Evolutionary conservation across 768 basidiomycete genomes (phyloP).

Genomic region (Suillus hirtellus): DNA sequence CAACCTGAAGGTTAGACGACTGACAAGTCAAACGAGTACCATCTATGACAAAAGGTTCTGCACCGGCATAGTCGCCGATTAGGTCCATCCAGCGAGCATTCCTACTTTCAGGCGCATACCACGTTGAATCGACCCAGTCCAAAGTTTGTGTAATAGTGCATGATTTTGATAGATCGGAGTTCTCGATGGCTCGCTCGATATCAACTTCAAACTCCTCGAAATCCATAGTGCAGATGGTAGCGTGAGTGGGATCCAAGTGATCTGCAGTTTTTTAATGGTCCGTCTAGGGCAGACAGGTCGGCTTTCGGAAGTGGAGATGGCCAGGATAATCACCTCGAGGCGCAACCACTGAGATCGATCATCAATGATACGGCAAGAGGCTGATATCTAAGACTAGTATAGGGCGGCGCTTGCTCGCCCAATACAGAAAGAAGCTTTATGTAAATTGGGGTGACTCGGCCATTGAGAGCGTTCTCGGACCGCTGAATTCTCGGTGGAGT

Average conservation of each 20-base stretch:
- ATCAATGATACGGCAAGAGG: neutral
- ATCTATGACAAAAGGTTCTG: conserved; percentile 64
- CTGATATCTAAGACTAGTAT: neutral
- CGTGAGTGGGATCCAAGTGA: neutral
- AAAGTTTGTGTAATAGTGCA: conserved; percentile 27
- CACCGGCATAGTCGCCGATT: conserved; percentile 69
- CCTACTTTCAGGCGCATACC: conserved; percentile 40
- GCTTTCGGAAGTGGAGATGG: conserved; percentile 1
- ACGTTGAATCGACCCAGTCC: conserved; percentile 34
- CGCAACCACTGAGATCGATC: neutral
- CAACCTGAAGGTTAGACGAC: neutral
- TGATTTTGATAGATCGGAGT: neutral
- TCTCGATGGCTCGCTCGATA: conserved; percentile 7
- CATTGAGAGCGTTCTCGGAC: neutral
- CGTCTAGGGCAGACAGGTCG: neutral
- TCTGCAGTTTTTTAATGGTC: neutral
- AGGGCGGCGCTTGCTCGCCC: neutral
- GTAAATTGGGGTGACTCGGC: neutral
- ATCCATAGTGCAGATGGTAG: conserved; percentile 32
- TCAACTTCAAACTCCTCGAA: conserved; percentile 38
- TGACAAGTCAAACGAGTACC: conserved; percentile 35
- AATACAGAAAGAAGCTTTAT: neutral
- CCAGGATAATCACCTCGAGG: conserved; percentile 6
- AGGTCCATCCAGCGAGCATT: conserved; percentile 65
- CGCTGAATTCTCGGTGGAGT: neutral